These are phyloP conservation scores for Tetraselmis striata DNA, from an alignment of 139 green algal species.

Conservation along the genomic window DNA sequence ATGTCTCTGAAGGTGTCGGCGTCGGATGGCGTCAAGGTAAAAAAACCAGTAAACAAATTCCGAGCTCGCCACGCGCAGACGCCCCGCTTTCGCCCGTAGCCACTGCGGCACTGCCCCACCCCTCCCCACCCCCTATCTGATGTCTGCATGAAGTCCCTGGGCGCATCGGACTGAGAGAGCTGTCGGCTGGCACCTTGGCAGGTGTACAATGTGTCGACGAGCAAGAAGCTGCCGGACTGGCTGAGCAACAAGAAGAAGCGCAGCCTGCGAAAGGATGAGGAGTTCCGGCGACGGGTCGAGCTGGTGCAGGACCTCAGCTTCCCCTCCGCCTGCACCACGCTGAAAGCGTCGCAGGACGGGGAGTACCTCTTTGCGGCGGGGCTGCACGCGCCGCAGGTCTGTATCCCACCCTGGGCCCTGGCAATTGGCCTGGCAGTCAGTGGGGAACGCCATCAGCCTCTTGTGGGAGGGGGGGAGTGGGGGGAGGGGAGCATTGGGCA, in stretches of 20 bases:
- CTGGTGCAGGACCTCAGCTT: constrained; percentile 91
- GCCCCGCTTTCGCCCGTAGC: no score
- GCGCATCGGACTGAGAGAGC: background rate
- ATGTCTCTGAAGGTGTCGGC: constrained; percentile 78
- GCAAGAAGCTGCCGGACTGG: constrained; percentile 84
- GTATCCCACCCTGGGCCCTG: background rate
- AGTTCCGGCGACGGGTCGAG: constrained; percentile 75
- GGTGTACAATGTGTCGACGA: constrained; percentile 86
- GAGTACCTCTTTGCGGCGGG: constrained; percentile 83
- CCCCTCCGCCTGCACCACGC: constrained; percentile 63
- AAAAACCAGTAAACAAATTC: no score
- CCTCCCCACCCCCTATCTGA: background rate
- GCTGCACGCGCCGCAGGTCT: constrained; percentile 63
- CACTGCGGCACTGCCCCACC: background rate
- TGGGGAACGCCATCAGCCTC: no score
- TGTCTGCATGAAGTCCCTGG: background rate
- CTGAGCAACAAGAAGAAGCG: constrained; percentile 80
- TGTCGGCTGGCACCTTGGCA: constrained; percentile 14
- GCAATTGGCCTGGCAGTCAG: no score
- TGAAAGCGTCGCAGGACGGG: constrained; percentile 81
- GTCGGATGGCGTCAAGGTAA: constrained; percentile 89
- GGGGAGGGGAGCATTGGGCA: no score
- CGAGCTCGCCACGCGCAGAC: no score
- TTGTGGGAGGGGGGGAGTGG: no score
- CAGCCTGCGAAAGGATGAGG: constrained; percentile 74